phyloP scores from a whole-genome alignment of 2,329 filamentous ascomycete genomes.

The Achaetomium macrosporum region DNA sequence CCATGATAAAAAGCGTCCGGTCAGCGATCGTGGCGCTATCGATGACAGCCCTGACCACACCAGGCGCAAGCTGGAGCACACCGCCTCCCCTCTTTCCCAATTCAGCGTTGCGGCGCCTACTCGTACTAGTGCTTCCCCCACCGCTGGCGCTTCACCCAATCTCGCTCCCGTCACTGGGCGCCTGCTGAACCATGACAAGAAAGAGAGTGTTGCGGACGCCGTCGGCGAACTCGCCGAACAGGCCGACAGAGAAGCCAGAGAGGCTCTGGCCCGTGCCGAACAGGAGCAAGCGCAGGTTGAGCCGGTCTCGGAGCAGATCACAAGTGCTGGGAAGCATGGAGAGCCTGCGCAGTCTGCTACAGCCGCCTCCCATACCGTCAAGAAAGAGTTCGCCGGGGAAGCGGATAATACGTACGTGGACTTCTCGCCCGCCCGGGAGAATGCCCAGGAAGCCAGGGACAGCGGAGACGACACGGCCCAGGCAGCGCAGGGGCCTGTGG shows the following conservation, averaged over 20 bases:
- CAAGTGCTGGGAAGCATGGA: slow-evolving; percentile 46
- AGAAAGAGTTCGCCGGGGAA: slow-evolving; percentile 50
- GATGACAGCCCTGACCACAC: slow-evolving; percentile 38
- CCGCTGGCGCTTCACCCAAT: neutral
- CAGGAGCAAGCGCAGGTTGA: slow-evolving; percentile 43
- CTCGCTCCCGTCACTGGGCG: slow-evolving; percentile 2
- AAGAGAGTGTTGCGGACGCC: slow-evolving; percentile 66
- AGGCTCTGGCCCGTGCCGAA: slow-evolving; percentile 56
- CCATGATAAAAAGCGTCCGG: slow-evolving; percentile 37
- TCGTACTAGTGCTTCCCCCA: slow-evolving; percentile 12
- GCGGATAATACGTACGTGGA: slow-evolving; percentile 50
- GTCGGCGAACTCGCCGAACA: slow-evolving; percentile 57
- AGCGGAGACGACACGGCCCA: slow-evolving; percentile 53
- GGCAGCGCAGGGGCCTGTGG: slow-evolving; percentile 54
- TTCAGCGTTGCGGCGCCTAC: slow-evolving; percentile 9
- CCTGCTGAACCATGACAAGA: slow-evolving; percentile 30
- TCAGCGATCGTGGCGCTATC: slow-evolving; percentile 39
- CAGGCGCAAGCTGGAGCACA: slow-evolving; percentile 29
- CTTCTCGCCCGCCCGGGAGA: slow-evolving; percentile 43
- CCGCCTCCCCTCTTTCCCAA: slow-evolving; percentile 27
- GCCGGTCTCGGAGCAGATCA: slow-evolving; percentile 44
- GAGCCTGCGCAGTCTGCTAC: slow-evolving; percentile 49
- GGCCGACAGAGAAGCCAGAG: slow-evolving; percentile 52
- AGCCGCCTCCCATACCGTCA: slow-evolving; percentile 42
- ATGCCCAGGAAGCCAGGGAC: slow-evolving; percentile 44